Conservation (phyloP, 106 monocot genomes). For the Gastrodia elata region DNA sequence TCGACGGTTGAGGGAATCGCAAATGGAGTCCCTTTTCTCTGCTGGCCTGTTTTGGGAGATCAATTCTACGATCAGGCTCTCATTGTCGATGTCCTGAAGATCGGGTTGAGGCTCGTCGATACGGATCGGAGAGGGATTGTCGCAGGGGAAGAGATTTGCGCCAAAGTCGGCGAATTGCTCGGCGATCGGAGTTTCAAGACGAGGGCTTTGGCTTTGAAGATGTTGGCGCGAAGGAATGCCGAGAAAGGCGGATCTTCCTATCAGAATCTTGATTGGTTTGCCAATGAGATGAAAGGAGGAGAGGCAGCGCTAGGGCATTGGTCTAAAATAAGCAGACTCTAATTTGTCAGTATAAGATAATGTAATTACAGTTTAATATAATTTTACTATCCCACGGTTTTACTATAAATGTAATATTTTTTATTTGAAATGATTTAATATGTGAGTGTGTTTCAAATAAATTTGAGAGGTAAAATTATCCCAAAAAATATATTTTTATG, state of each 20-base stretch:
- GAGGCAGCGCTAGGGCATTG: too few relatives aligned
- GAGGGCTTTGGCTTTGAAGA: slow-evolving; percentile 21
- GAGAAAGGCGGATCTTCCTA: slow-evolving; percentile 31
- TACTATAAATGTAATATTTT: too few relatives aligned
- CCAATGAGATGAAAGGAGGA: too few relatives aligned
- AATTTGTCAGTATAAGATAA: too few relatives aligned
- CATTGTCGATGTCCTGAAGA: slow-evolving; percentile 39
- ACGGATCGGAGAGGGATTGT: slow-evolving; percentile 19
- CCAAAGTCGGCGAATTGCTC: slow-evolving; percentile 28
- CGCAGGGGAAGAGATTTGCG: slow-evolving; percentile 18
- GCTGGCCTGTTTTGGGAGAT: slow-evolving; percentile 46
- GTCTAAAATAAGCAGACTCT: too few relatives aligned
- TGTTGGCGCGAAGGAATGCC: slow-evolving; percentile 10
- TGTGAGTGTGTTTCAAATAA: too few relatives aligned
- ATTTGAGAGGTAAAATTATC: too few relatives aligned
- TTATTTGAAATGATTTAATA: too few relatives aligned
- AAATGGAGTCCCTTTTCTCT: slow-evolving; percentile 53
- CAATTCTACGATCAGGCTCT: slow-evolving; percentile 44
- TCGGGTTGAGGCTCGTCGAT: slow-evolving; percentile 29
- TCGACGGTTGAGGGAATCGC: slow-evolving; percentile 39
- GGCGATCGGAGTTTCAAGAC: slow-evolving; percentile 14
- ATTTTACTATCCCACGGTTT: too few relatives aligned
- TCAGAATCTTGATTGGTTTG: slow-evolving; percentile 20
- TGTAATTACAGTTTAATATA: too few relatives aligned
- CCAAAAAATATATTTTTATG: too few relatives aligned